These are phyloP conservation scores for Mycena rebaudengoi DNA, from an alignment of 768 basidiomycete species.

Conservation along the genomic window DNA sequence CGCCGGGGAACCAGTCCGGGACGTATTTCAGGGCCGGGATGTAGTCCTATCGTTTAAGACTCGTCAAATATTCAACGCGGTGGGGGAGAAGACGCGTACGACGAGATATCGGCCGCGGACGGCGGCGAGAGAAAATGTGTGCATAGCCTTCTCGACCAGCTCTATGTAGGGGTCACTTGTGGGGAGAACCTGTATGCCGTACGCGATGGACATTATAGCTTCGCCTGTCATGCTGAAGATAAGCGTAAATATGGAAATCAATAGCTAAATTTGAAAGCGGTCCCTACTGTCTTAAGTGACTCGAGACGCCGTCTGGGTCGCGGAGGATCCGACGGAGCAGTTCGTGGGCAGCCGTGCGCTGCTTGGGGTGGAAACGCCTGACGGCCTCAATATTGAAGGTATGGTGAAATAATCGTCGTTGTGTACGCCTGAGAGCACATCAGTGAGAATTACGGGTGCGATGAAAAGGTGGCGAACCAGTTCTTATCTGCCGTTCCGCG, in stretches of 20 bases:
- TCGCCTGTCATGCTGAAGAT: constrained; percentile 34
- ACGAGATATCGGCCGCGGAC: constrained; percentile 30
- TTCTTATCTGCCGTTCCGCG: no score
- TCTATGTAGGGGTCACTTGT: constrained; percentile 34
- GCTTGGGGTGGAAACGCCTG: no score
- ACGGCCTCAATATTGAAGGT: no score
- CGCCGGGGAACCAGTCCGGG: constrained; percentile 41
- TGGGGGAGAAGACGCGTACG: no score
- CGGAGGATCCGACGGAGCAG: no score
- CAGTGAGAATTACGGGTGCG: no score
- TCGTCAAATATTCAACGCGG: not conserved
- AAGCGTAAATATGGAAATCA: not conserved
- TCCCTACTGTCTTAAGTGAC: constrained; percentile 31
- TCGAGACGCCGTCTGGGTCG: no score
- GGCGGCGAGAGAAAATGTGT: constrained; percentile 19
- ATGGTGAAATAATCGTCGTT: no score
- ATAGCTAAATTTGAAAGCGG: not conserved
- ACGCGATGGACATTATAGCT: constrained; percentile 28
- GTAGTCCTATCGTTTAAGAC: constrained; percentile 8
- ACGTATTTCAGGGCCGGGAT: constrained; percentile 35
- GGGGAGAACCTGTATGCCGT: constrained; percentile 35
- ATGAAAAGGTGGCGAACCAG: no score
- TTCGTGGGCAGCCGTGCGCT: no score
- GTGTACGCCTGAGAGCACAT: no score
- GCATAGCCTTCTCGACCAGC: constrained; percentile 24